Evolutionary conservation across 345 rosid species (phyloP).

Genomic region (Eucalyptus regnans): DNA sequence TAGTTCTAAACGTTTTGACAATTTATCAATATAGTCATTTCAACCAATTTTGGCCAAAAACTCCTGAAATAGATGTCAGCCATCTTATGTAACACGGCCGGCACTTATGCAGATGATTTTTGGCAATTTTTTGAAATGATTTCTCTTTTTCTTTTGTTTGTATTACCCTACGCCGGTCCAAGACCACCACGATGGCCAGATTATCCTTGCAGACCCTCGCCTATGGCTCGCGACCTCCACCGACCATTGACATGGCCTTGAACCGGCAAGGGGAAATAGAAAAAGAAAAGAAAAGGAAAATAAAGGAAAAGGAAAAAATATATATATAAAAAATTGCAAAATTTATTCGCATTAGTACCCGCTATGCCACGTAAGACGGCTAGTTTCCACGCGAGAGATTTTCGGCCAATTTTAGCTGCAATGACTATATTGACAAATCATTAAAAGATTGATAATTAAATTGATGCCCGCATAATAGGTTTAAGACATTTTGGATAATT

Average conservation of each 20-base stretch:
- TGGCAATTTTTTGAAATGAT: no score
- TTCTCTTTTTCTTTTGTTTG: neutral
- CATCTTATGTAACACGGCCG: no score
- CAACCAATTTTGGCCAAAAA: no score
- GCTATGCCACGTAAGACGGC: neutral
- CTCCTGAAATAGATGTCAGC: no score
- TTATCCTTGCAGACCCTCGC: neutral
- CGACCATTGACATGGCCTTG: rapidly evolving
- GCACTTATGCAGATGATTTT: rapidly evolving
- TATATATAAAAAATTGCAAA: neutral
- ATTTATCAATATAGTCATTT: no score
- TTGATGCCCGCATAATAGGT: neutral
- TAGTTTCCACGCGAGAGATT: rapidly evolving
- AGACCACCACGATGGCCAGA: neutral
- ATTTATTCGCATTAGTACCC: rapidly evolving
- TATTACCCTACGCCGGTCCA: neutral
- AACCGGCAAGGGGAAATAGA: neutral
- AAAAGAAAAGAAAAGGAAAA: no score
- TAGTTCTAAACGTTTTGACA: rapidly evolving
- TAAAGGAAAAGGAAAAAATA: no score
- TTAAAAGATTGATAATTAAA: no score
- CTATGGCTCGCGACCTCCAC: neutral
- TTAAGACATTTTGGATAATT: no score
- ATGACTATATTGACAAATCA: no score
- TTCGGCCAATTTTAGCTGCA: rapidly evolving